These are phyloP conservation scores for Pholiota microspora DNA, from an alignment of 768 basidiomycete genomes.

Conservation along the genomic window DNA sequence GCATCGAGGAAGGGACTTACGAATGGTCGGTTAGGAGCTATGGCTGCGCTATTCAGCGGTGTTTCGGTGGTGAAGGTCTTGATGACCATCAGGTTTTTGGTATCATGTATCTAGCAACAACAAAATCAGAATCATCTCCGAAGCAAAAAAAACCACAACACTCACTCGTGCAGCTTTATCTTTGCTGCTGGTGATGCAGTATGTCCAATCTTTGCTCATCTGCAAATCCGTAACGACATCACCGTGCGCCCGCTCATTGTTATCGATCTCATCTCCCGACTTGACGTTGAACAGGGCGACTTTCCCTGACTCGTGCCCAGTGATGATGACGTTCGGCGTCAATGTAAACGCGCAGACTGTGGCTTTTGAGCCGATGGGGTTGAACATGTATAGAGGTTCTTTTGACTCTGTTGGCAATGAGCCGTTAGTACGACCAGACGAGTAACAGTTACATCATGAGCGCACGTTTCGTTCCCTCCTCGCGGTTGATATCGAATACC, in stretches of 20 bases:
- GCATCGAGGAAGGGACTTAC: slow-evolving; percentile 37
- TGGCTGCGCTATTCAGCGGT: slow-evolving; percentile 89
- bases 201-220: slow-evolving; percentile 83
- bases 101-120: slow-evolving; percentile 73
- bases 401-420: slow-evolving; percentile 54
- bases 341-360: slow-evolving; percentile 93
- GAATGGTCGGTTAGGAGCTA: slow-evolving; percentile 83
- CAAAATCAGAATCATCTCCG: background rate
- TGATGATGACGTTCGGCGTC: slow-evolving; percentile 75
- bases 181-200: slow-evolving; percentile 95
- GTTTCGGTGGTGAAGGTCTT: slow-evolving; percentile 95
- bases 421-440: background rate
- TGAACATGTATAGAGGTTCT: slow-evolving; percentile 77
- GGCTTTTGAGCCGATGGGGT: slow-evolving; percentile 92
- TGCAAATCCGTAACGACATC: slow-evolving; percentile 92
- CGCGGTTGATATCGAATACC: slow-evolving; percentile 83
- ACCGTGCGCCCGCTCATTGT: slow-evolving; percentile 86
- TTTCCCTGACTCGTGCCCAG: slow-evolving; percentile 96
- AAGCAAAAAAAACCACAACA: slow-evolving; percentile 11
- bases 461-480: slow-evolving; percentile 82
- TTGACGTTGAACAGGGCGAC: slow-evolving; percentile 88
- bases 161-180: slow-evolving; percentile 93
- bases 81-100: slow-evolving; percentile 83
- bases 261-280: slow-evolving; percentile 78
- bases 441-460: slow-evolving; percentile 13